Conservation (phyloP, 495 filamentous ascomycete species). For the Aspergillus cavernicola region DNA sequence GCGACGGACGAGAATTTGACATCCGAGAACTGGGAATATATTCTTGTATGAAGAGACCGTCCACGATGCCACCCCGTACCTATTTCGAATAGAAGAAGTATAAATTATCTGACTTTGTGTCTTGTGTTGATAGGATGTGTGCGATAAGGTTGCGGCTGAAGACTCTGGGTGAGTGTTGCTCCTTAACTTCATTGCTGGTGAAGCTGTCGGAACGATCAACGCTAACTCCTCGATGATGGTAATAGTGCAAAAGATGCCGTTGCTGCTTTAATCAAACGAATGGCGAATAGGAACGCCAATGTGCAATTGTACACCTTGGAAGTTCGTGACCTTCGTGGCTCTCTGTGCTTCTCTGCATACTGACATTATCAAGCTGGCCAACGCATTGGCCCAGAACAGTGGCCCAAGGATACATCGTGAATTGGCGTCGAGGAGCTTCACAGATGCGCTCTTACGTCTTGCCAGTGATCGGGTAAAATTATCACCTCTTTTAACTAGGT, state of each 20-base stretch:
- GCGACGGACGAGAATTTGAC: constrained; percentile 98
- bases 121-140: constrained; percentile 65
- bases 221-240: constrained; percentile 14
- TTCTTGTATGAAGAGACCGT: constrained; percentile 56
- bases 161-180: constrained; percentile 55
- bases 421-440: constrained; percentile 90
- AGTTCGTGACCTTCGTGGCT: constrained; percentile 43
- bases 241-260: constrained; percentile 85
- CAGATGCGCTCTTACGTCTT: constrained; percentile 85
- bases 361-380: constrained; percentile 57
- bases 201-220: constrained; percentile 2
- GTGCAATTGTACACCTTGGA: constrained; percentile 98
- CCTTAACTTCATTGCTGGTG: neutral
- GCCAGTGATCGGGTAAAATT: constrained; percentile 71
- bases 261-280: constrained; percentile 88
- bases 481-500: neutral
- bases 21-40: constrained; percentile 97
- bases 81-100: neutral
- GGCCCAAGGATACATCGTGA: constrained; percentile 88
- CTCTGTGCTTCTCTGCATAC: neutral
- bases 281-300: constrained; percentile 97
- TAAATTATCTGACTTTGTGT: constrained; percentile 18
- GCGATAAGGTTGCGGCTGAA: constrained; percentile 75
- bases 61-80: neutral
- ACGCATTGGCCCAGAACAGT: constrained; percentile 94